Percentiles rank a stretch among this genome's conserved stretches.
These are phyloP conservation scores for Cercospora brassicicola DNA, from an alignment of 2,329 filamentous ascomycete species.

Conservation along the genomic window DNA sequence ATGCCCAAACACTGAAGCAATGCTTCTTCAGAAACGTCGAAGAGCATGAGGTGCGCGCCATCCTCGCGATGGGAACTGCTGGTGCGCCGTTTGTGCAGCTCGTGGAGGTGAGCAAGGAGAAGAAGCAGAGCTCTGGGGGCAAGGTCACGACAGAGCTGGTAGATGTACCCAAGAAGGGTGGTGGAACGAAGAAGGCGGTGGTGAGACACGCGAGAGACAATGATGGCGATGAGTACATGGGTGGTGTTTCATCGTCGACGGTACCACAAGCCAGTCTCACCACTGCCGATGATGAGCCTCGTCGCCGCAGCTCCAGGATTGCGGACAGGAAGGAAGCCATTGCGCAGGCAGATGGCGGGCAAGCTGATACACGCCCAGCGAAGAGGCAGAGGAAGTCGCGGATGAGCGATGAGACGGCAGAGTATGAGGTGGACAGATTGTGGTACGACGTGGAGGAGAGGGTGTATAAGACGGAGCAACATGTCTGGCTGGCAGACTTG, in stretches of 20 bases:
- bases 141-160: not conserved
- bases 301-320: not conserved
- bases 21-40: not conserved
- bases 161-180: not conserved
- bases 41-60: not conserved
- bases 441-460: not conserved
- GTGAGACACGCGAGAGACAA: not conserved
- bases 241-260: not conserved
- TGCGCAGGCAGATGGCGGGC: not conserved
- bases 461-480: not conserved
- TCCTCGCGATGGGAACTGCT: not conserved
- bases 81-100: not conserved
- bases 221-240: not conserved
- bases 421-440: not conserved
- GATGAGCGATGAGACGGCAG: not conserved
- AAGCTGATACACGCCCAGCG: not conserved
- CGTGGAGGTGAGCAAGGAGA: not conserved
- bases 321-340: not conserved
- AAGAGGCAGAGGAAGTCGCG: not conserved
- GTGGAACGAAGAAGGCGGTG: not conserved
- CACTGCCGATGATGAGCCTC: not conserved
- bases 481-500: not conserved
- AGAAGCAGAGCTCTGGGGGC: not conserved
- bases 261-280: not conserved
- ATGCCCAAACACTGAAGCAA: not conserved